phyloP scores from a whole-genome alignment of 176 grass and related monocot species.

The Areca catechu region DNA sequence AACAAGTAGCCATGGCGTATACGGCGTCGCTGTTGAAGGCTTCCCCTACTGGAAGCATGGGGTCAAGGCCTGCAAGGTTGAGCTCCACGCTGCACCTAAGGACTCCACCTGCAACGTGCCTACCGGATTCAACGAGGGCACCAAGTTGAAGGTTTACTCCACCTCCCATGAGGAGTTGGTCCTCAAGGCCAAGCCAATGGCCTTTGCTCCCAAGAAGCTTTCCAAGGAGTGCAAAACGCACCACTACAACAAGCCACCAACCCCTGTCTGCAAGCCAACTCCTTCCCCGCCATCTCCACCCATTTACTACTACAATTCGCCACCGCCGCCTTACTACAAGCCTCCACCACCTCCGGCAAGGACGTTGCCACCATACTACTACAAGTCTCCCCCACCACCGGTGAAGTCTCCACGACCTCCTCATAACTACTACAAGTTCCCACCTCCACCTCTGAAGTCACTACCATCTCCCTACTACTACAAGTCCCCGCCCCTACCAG shows the following conservation, averaged over 20 bases:
- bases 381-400: no score
- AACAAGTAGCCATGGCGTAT: conserved; percentile 46
- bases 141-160: conserved; percentile 30
- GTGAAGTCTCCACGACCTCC: no score
- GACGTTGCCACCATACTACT: no score
- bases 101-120: conserved; percentile 56
- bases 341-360: neutral
- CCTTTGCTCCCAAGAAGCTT: conserved; percentile 49
- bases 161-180: conserved; percentile 42
- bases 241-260: neutral
- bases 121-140: conserved; percentile 30
- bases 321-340: neutral
- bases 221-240: conserved; percentile 33
- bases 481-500: conserved; percentile 8
- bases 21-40: conserved; percentile 40
- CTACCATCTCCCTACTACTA: conserved; percentile 21
- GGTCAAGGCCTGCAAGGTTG: conserved; percentile 48
- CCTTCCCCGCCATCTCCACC: conserved; percentile 24
- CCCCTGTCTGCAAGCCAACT: conserved; percentile 8
- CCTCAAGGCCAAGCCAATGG: conserved; percentile 47
- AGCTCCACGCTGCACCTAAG: conserved; percentile 60
- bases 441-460: no score
- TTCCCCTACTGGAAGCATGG: conserved; percentile 22
- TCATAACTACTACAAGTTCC: no score
- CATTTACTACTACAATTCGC: neutral